Conservation (phyloP, 345 rosid genomes). For the Hibiscus trionum region DNA sequence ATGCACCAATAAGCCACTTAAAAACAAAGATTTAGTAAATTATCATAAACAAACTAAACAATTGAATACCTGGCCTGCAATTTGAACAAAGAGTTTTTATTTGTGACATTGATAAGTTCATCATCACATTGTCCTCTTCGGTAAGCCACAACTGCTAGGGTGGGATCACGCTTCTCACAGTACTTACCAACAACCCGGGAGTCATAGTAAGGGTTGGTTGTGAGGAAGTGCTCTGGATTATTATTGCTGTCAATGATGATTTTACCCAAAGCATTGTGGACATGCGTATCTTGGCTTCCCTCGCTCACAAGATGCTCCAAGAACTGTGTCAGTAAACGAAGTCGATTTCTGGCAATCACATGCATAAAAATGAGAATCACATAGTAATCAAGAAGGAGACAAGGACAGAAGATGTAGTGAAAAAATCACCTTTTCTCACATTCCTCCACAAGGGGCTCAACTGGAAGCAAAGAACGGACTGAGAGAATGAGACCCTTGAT, state of each 20-base stretch:
- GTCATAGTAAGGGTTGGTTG: conserved; percentile 97
- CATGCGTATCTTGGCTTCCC: conserved; percentile 99
- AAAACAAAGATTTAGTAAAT: conserved; percentile 10
- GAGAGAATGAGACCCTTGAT: conserved; percentile 97
- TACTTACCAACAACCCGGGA: conserved; percentile 96
- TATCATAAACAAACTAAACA: conserved; percentile 1
- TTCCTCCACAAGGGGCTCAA: conserved; percentile 77
- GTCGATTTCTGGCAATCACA: conserved; percentile 72
- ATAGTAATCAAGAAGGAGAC: conserved; percentile 8
- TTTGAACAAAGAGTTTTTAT: conserved; percentile 90
- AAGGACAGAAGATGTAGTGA: conserved; percentile 6
- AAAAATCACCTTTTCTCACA: conserved; percentile 71
- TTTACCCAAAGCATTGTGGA: conserved; percentile 99
- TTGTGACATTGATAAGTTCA: conserved; percentile 94
- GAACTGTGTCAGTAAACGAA: conserved; percentile 97
- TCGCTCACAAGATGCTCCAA: conserved; percentile 99
- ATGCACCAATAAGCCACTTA: conserved; percentile 18
- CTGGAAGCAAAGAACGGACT: conserved; percentile 72
- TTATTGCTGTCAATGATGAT: conserved; percentile 95
- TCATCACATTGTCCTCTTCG: conserved; percentile 97
- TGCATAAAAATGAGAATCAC: conserved; percentile 17
- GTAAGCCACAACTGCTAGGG: conserved; percentile 95
- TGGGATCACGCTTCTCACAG: conserved; percentile 99
- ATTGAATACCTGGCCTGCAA: conserved; percentile 86
- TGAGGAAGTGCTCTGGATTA: conserved; percentile 97